phyloP scores from a whole-genome alignment of 169 alveolate species.

The Cryptosporidium baileyi region DNA sequence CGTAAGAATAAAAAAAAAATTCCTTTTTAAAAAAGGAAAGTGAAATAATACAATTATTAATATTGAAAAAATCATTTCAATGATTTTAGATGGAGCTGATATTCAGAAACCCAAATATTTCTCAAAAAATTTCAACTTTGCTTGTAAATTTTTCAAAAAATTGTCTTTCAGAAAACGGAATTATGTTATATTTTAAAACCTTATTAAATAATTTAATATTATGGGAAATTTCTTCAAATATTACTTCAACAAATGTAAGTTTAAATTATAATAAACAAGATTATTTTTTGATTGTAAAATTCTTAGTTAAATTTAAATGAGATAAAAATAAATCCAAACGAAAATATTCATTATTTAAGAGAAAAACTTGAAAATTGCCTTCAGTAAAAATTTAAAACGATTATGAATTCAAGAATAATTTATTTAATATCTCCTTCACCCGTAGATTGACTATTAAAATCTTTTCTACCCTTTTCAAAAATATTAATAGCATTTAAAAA shows the following conservation, averaged over 20 bases:
- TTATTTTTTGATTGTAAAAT: no score
- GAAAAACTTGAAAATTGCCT: slow-evolving; percentile 6
- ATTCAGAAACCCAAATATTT: not conserved
- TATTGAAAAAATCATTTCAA: not conserved
- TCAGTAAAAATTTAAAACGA: not conserved
- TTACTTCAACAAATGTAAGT: not conserved
- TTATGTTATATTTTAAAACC: not conserved
- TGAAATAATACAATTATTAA: not conserved
- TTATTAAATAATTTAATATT: not conserved
- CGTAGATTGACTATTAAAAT: not conserved
- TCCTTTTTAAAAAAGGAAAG: no score
- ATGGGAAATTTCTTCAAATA: not conserved
- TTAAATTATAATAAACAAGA: not conserved
- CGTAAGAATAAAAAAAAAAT: not conserved
- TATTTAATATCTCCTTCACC: not conserved
- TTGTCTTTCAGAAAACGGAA: slow-evolving; percentile 39
- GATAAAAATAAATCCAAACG: not conserved
- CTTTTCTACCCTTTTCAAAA: not conserved
- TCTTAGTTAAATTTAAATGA: no score
- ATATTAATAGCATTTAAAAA: slow-evolving; percentile 17
- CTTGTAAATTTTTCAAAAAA: not conserved
- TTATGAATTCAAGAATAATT: not conserved
- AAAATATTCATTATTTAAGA: not conserved
- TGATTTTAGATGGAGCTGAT: not conserved
- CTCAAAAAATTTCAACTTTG: slow-evolving; percentile 5